Base-by-base conservation (phyloP, 805 yeast species). In the Wickerhamiella lipophila region DNA sequence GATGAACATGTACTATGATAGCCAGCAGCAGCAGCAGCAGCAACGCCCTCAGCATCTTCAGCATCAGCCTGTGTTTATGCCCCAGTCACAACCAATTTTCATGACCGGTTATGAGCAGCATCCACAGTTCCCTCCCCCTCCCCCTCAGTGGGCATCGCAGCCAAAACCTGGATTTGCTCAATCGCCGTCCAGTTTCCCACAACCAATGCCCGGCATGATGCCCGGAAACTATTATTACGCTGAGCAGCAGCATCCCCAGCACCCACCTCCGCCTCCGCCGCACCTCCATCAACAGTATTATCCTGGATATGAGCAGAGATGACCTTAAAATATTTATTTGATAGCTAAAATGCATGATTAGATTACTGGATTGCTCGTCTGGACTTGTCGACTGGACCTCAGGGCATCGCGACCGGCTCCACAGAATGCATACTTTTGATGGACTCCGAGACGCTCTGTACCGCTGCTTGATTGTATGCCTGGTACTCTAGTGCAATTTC, bases 21-120 rank as follows among this genome's bases (percentile, higher is more conserved):
- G n/a, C n/a, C 54, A n/a, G 26, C 51, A 42, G 16, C 55, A 52
- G 19, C 54, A 46, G 42, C 50, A 36, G 12, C 42, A 25, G 32
- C 49, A 42, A 26, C 46, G 19, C 11, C 57, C 50, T 11, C 42
- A 16, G 3, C 42, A 21, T 13, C 29, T 6, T 15, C 42, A 19
- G 45, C 45, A 42, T 8, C 45, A 42, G 25, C 45, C 45, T 21
- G 19, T 42, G 45, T 42, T 22, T 25, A 6, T 42, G 36, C 45
- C 45, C 12, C 19, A 22, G n/a, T 25, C 26, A 19, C 32, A 40
- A 22, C 43, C 35, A 6, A 15, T 30, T 9, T 38, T 38, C 21
- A 19, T 38, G 41, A 25, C 41, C 7, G 25, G 45, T 3, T 43
- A 43, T 30, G 46, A 43, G 22, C 46, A 43, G 46, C 42, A 39